phyloP scores from a whole-genome alignment of 805 yeast species.

The Hanseniaspora taiwanica region DNA sequence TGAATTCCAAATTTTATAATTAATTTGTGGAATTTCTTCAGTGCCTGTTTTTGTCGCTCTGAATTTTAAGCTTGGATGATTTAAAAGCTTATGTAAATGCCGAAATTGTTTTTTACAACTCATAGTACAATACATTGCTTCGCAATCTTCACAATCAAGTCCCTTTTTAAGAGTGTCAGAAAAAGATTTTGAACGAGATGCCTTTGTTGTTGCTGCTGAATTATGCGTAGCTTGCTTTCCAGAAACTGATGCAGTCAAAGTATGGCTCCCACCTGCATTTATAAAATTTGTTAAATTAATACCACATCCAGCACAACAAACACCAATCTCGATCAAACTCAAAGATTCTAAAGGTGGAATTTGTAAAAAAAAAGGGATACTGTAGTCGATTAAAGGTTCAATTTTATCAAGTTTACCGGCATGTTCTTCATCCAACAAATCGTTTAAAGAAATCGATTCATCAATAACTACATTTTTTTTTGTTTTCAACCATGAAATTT shows the following conservation, averaged over 20 bases:
- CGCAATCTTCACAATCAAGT: slow-evolving; percentile 53
- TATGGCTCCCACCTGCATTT: too few relatives aligned
- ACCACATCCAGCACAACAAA: not conserved
- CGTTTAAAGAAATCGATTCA: not conserved
- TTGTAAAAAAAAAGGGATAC: not conserved
- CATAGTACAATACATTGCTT: slow-evolving; percentile 58
- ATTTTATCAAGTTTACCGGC: not conserved
- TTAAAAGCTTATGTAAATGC: slow-evolving; percentile 43
- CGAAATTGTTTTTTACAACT: slow-evolving; percentile 35
- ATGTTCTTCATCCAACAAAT: not conserved
- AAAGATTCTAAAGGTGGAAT: not conserved
- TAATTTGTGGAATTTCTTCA: not conserved
- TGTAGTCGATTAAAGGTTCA: not conserved
- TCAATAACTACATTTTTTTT: not conserved
- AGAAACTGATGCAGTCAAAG: not conserved
- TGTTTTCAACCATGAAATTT: not conserved
- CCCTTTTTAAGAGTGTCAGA: slow-evolving; percentile 23
- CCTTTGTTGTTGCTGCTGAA: not conserved
- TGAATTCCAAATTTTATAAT: not conserved
- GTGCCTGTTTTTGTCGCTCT: slow-evolving; percentile 3
- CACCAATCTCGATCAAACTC: not conserved
- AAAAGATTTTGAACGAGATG: not conserved
- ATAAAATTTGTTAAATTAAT: not conserved
- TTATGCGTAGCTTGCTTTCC: not conserved
- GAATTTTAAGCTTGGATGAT: slow-evolving; percentile 35